Base-by-base conservation (phyloP, 2,329 filamentous ascomycete genomes). In the Monosporascus sp. region DNA sequence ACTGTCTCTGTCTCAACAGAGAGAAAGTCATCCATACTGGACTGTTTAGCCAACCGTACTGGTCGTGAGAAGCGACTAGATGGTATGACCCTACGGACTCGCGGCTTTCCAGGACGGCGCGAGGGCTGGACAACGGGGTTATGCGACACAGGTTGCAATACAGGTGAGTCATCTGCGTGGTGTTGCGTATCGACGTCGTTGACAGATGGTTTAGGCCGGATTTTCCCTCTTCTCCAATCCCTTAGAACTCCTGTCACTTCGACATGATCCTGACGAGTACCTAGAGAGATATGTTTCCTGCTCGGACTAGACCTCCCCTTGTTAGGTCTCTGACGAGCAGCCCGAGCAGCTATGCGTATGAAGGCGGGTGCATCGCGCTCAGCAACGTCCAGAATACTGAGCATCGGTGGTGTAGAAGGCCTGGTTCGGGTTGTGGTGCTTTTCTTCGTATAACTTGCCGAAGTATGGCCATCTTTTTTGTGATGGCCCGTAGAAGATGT, bases 371-470 rank as follows among this genome's bases (percentile, higher is more conserved):
- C 79, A 53, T 73, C 62, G 2, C 71, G 64, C 56, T 79, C 76
- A 45, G 79, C 72, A 22, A 84, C 76, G 65, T 87, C 84, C n/a
- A 86, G 63, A 52, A 87, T 85, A 58, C 84, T 79, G 20, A 87
- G 72, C 20, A 65, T 68, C 3, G 80, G 80, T n/a, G 78, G 69
- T 1, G 60, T 52, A 37, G 49, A 37, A 45, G 38, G 46, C 28
- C 37, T 55, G 24, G 44, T 22, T 48, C 44, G 22, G 17, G 18
- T 55, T 46, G 49, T 55, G 55, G 46, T 48, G 22, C 17, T 38
- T 41, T 46, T 57, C 47, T 54, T 60, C 50, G 28, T 51, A 49
- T 47, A 55, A 57, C 20, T 44, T n/a, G 26, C 53, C 37, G 48
- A 37, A 37, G 26, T 46, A 40, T 6, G 22, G 44, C 9, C 49